Base-by-base conservation (phyloP, 768 basidiomycete genomes). In the Rhodosporidiobolus odoratus region DNA sequence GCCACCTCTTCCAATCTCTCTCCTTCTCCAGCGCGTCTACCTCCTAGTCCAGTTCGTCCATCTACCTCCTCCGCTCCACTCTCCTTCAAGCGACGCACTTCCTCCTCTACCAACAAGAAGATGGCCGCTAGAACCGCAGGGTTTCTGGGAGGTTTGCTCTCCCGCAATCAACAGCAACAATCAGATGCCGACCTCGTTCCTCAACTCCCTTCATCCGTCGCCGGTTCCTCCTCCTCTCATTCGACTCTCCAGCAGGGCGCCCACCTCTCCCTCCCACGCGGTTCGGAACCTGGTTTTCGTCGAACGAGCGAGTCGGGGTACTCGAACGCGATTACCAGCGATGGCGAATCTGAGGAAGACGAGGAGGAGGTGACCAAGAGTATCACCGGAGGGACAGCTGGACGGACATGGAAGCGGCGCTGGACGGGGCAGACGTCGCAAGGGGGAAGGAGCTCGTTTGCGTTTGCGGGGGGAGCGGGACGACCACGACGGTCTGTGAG, bases 11-110 rank as follows among this genome's bases (percentile, higher is more conserved):
- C 30, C 34, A 23, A 9, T 9, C 35, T 4, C n/a, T 17, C 35
- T 30, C 35, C 27, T 17, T 35, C 30, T 40, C 50, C 15, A 25
- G 12, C 48, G 48, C 8, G 12, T 17, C 35, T 30, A 2, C 27
- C 64, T 9, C 56, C 54, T 16, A 30, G 17, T 2, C 23, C 30
- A 23, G 12, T 35, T 34, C 64, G 30, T 15, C 37, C 43, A 6
- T 52, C 56, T 9, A 25, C 21, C 43, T 34, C 58, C 27, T 43
- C 41, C 17, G 27, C 59, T 15, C 66, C 66, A 21, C 53, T 62
- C 21, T 68, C 66, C 8, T 68, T 72, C 66, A 72, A 72, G 50
- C 65, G 70, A 23, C 54, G 70, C 23, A 32, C 54, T 32, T 41
- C 70, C 25, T 60, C 58, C 27, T 27, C 10, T 4, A 30, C 52